Conservation (phyloP, 2,329 filamentous ascomycete genomes). For the Didymella pomorum region DNA sequence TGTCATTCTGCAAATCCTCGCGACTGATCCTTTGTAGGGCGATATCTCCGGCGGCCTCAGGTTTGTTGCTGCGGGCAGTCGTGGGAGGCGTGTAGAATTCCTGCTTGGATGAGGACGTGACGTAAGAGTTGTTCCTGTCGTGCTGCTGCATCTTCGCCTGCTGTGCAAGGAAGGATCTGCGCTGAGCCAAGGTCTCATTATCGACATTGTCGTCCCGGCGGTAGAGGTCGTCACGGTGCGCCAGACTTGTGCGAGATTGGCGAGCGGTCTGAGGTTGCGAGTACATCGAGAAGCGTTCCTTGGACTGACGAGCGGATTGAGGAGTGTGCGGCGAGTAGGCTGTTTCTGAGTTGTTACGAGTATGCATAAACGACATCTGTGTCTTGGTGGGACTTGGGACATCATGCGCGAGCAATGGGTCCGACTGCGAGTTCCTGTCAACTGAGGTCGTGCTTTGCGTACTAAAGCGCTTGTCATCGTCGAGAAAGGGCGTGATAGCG, state of each 20-base stretch:
- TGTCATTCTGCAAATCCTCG: slow-evolving; percentile 54
- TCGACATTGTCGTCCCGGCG: slow-evolving; percentile 37
- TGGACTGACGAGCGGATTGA: slow-evolving; percentile 62
- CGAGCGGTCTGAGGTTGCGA: slow-evolving; percentile 46
- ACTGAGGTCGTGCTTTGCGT: slow-evolving; percentile 53
- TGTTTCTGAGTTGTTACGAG: slow-evolving; percentile 70
- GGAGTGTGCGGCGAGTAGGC: slow-evolving; percentile 61
- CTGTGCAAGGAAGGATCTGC: slow-evolving; percentile 45
- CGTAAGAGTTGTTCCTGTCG: slow-evolving; percentile 38
- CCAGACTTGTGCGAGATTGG: slow-evolving; percentile 50
- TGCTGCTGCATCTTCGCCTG: slow-evolving; percentile 46
- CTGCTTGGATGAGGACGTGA: slow-evolving; percentile 41
- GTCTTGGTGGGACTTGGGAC: slow-evolving; percentile 46
- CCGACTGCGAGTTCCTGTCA: slow-evolving; percentile 44
- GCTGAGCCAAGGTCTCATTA: slow-evolving; percentile 43
- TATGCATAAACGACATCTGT: slow-evolving; percentile 81
- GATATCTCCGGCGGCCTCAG: slow-evolving; percentile 37
- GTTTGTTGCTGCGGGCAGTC: slow-evolving; percentile 28
- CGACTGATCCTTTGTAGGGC: slow-evolving; percentile 40
- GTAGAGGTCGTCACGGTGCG: slow-evolving; percentile 43
- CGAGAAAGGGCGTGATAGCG: slow-evolving; percentile 51
- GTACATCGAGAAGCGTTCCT: slow-evolving; percentile 57
- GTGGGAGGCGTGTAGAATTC: slow-evolving; percentile 41
- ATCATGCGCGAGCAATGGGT: slow-evolving; percentile 40
- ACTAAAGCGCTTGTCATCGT: slow-evolving; percentile 71